phyloP scores from a whole-genome alignment of 148 eudicot species.

The Vaccinium corymbosum region DNA sequence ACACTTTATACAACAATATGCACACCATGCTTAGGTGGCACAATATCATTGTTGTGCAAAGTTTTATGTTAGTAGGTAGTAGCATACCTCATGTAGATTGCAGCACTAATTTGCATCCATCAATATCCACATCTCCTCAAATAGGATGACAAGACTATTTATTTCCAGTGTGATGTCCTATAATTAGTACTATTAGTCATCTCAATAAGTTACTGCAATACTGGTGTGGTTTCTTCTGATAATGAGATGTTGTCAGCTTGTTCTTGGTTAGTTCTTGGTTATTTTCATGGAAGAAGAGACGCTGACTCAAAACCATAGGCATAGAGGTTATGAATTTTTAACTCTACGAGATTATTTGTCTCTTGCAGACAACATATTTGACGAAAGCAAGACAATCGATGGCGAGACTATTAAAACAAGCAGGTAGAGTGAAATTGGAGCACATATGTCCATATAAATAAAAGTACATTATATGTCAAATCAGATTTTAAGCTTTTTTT shows the following conservation, averaged over 20 bases:
- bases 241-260: background rate
- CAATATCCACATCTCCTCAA: background rate
- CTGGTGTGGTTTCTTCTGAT: background rate
- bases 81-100: background rate
- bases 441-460: background rate
- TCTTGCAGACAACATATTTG: constrained; percentile 49
- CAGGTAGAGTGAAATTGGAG: constrained; percentile 34
- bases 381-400: constrained; percentile 30
- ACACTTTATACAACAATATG: too few species aligned
- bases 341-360: background rate
- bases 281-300: background rate
- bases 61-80: too few species aligned
- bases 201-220: background rate
- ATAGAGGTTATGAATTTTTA: background rate
- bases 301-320: background rate
- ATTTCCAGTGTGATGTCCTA: background rate
- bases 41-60: too few species aligned
- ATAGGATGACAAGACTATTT: background rate
- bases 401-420: constrained; percentile 41
- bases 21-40: too few species aligned
- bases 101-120: background rate
- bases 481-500: background rate
- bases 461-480: background rate
- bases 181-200: background rate
- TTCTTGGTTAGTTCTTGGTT: background rate